Base-by-base conservation (phyloP, 306 rosid genomes). In the Rosa persica region DNA sequence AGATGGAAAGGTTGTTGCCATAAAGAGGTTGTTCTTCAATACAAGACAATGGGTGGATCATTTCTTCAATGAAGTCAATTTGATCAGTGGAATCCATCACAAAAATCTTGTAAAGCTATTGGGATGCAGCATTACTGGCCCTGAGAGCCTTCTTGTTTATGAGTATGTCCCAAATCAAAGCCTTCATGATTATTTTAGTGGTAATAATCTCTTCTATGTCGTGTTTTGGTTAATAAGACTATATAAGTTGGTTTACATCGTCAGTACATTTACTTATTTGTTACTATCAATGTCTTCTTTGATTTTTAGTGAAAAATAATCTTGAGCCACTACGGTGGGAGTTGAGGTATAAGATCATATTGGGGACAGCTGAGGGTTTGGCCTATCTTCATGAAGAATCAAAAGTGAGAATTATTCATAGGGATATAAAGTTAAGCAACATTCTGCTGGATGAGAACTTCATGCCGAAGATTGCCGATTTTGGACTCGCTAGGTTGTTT, bases 81-180 rank as follows among this genome's bases (percentile, higher is more conserved):
- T 85, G 76, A 85, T 85, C 55, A 85, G 86, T n/a, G 77, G 67
- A 42, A 81, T 85, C 67, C 70, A 77, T 57, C 88, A 85, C 67
- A 85, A 79, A 15, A 85, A 85, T 74, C 95, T 90, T 30, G 89
- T 90, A 3, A 61, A 80, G 80, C 84, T 90, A 68, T 73, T 90
- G 57, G 95, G 95, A 5, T 90, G 88, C 88, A 90, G 92, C 83
- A 88, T 90, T 74, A 83, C 95, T 43, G 92, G 95, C 76, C 95
- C 95, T 1, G 95, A 90, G 78, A 90, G 95, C 85, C 92, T 90
- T 76, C 89, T 90, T 67, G 90, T 90, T 80, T 90, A 90, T 9
- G 95, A 90, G 89, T 88, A 86, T 11, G 86, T 83, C 76, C 87
- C 92, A 27, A 90, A 90, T 73, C 82, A 48, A 76, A 90, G 95